Evolutionary conservation across 495 filamentous ascomycete species (phyloP), one percentile per base, ranked within the genome.

Genomic region (Hypoxylon intermedium): DNA sequence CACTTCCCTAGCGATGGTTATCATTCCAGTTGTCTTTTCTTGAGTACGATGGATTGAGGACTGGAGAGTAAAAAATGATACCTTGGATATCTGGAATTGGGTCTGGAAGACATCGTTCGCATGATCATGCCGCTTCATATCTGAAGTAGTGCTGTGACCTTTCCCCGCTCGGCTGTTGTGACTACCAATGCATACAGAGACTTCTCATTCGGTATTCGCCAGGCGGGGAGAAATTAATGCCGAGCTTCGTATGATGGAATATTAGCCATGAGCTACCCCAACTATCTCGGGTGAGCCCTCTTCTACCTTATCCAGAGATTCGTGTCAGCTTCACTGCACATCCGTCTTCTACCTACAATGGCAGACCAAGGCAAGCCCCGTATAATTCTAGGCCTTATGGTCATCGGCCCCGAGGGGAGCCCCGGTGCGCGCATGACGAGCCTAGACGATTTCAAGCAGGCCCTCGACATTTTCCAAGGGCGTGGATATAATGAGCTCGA

Each of bases 401-500:
- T 75, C 46, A 73, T 82, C 55, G 76, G 75, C 0, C 75, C 75
- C 0, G 68, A 74, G n/a, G 61, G 53, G 21, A 49, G 43, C 9
- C 40, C 67, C 0, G 74, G 73, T n/a, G 72, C 70, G 18, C 72
- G 77, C 18, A 83, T 91, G 60, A 91, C 86, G 12, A 82, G 79
- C 16, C 71, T 88, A 2, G 78, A 84, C 37, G 86, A 88, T 15
- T 86, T 80, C 73, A 88, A 84, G 57, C 72, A 75, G 21, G 81
- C 81, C 28, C 76, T 90, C 28, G 83, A 86, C 63, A 79, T 83
- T 37, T 81, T 90, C 53, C 82, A 87, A 65, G 73, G 72, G 41
- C 80, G 83, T 41, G 86, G 87, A 1, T 87, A 89, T 72, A 82
- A 80, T 54, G 88, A 91, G 65, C 64, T 90, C 16, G 88, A 92